Evolutionary conservation across 2,329 filamentous ascomycete species (phyloP), one percentile per base, ranked within the genome.

Genomic region (Alternaria solani): DNA sequence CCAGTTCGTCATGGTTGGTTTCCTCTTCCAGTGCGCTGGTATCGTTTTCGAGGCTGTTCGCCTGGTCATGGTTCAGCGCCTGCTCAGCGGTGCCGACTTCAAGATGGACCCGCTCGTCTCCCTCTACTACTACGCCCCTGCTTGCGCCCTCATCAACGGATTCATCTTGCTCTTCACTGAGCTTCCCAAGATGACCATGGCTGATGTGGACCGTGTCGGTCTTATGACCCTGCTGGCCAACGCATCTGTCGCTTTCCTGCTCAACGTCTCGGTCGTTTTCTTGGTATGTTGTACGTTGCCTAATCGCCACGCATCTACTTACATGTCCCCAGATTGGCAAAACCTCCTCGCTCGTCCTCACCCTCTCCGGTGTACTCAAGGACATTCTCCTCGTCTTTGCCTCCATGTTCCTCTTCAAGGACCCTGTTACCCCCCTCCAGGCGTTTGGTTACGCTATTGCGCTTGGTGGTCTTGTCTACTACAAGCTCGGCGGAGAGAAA

Each of bases 81-180:
- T 95, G 46, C 87, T 95, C 70, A 93, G 89, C 83, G 91, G 89
- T 42, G 85, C 89, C 51, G 91, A 94, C 81, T 94, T 91, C 87
- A 94, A 94, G 87, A 95, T 95, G 92, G 92, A 95, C 78, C 92
- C 92, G 18, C 84, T 95, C 23, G 92, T 95, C 56, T 95, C 92
- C 30, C 87, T 95, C 12, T 95, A 95, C 86, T 95, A 95, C 85
- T 95, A 94, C 72, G 92, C 92, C 2, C 92, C 92, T 16, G 88
- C 93, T 57, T 95, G 92, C 80, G 92, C 92, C 48, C 81, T 87
- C 76, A 93, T 95, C 88, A 95, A 95, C 83, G 87, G 89, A 69
- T 75, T 87, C 12, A 87, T 93, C 48, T 90, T 91, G 56, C 81
- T 94, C 32, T 81, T 92, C 75, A 89, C 89, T 82, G 92, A 95